Evolutionary conservation across 768 basidiomycete genomes (phyloP), one percentile per base, ranked within the genome.

Genomic region (Mycena haematopus): DNA sequence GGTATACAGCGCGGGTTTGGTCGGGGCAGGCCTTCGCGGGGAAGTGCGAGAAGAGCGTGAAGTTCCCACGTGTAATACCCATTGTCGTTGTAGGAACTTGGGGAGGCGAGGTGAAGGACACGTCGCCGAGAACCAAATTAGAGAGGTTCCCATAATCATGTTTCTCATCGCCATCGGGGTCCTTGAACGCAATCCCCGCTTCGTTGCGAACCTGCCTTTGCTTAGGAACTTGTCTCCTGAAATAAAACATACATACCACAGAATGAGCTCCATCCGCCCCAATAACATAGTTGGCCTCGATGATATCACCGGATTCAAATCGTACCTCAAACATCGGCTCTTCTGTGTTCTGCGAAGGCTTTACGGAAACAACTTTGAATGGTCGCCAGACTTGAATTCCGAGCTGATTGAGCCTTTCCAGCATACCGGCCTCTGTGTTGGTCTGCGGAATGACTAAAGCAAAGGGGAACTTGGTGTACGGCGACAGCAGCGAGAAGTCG

Each of bases 231-330:
- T 51, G 40, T 38, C 6, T 29, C 5, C 6, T 7, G 19, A 19
- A 21, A 38, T 24, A 15, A 24, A 51, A 14, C 9, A 19, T 38
- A 51, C 62, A 67, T 66, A 84, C 84, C 36, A 69, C 65, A 0
- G 84, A 85, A 60, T 70, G 76, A 1, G 81, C 72, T 3, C 84
- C 84, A 68, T 86, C 84, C 7, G 84, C 82, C 22, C 80, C 84
- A 36, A 86, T 65, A 8, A 85, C 78, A 66, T 83, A 84, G 29
- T 75, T 77, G 14, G 84, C 70, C 3, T 69, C 75, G 40, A 85
- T 74, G 11, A 73, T 68, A 33, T 75, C 75, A 1, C 84, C 84
- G 47, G 77, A 75, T 31, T 84, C 82, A 63, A 86, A 84, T 0
- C 70, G 66, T 19, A 82, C 82, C 11, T 81, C 76, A 15, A 79